Evolutionary conservation across 2,329 filamentous ascomycete species (phyloP).

Genomic region (Aspergillus latus): DNA sequence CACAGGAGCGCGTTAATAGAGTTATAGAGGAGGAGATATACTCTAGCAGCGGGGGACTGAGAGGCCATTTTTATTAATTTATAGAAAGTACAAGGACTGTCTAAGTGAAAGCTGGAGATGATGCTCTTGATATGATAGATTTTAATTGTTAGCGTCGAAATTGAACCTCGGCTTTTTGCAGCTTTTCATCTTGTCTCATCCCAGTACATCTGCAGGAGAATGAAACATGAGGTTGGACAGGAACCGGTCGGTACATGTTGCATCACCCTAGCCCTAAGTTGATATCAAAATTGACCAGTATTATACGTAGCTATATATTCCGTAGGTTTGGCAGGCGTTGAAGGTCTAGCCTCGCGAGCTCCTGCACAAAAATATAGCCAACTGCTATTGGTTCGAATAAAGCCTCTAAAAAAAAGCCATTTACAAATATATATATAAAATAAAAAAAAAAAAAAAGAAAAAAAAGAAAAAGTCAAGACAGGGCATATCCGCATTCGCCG

Average conservation of each 20-base stretch:
- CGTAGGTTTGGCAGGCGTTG: too few relatives aligned
- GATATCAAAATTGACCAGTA: not conserved
- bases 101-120: not conserved
- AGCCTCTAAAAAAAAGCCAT: too few relatives aligned
- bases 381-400: too few relatives aligned
- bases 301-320: too few relatives aligned
- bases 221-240: not conserved
- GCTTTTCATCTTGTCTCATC: not conserved
- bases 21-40: conserved; percentile 31
- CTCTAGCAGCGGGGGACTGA: conserved; percentile 3
- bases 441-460: too few relatives aligned
- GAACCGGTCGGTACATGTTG: not conserved
- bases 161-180: not conserved
- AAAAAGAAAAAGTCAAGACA: too few relatives aligned
- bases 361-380: too few relatives aligned
- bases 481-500: not conserved
- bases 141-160: not conserved
- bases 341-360: too few relatives aligned
- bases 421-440: too few relatives aligned
- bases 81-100: too few relatives aligned
- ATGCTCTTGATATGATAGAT: not conserved
- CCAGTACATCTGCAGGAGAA: not conserved
- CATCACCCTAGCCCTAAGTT: not conserved
- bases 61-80: conserved; percentile 1
- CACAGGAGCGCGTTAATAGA: conserved; percentile 24